phyloP scores from a whole-genome alignment of 306 rosid genomes.

The Malus asiatica region DNA sequence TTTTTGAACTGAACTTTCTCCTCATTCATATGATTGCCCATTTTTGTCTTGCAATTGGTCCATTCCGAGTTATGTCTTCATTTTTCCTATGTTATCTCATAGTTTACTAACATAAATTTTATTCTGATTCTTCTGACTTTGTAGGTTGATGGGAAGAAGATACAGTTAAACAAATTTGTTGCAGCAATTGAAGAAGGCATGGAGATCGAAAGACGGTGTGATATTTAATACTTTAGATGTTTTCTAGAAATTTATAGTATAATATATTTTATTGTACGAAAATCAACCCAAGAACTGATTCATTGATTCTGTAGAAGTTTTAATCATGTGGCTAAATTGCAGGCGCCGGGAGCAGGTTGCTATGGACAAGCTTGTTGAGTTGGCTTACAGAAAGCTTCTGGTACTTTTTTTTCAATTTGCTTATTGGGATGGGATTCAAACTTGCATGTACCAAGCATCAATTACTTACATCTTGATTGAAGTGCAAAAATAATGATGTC shows the following conservation, averaged over 20 bases:
- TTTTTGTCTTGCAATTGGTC: neutral
- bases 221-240: slow-evolving; percentile 10
- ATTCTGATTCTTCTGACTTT: neutral
- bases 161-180: slow-evolving; percentile 39
- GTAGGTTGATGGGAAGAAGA: slow-evolving; percentile 56
- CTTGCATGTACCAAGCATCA: neutral
- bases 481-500: neutral
- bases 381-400: slow-evolving; percentile 75
- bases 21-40: neutral
- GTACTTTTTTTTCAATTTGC: slow-evolving; percentile 26
- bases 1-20: neutral
- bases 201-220: slow-evolving; percentile 54
- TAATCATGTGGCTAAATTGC: slow-evolving; percentile 18
- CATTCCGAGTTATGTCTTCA: neutral
- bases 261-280: neutral
- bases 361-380: slow-evolving; percentile 69
- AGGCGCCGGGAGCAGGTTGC: slow-evolving; percentile 77
- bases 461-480: neutral
- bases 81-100: neutral
- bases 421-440: neutral
- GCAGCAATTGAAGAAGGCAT: slow-evolving; percentile 48
- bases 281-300: neutral
- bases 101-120: neutral
- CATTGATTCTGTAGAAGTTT: slow-evolving; percentile 17
- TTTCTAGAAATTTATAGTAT: neutral